These are phyloP conservation scores for Cladophialophora yegresii DNA, from an alignment of 2,329 filamentous ascomycete genomes.

Conservation along the genomic window DNA sequence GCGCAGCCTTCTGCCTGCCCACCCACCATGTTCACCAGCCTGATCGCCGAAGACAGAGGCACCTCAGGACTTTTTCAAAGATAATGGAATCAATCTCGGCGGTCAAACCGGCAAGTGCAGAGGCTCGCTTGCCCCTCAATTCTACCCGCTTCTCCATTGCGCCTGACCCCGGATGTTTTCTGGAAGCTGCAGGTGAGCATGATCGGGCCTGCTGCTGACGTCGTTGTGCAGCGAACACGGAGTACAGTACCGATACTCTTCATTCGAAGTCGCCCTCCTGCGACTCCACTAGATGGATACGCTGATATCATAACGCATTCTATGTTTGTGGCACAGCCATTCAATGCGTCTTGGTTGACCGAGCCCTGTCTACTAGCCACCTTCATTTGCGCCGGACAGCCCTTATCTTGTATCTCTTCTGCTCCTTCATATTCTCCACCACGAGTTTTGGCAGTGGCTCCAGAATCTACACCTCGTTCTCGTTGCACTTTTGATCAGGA, in stretches of 20 bases:
- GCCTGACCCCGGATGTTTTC: conserved; percentile 5
- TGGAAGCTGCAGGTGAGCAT: conserved; percentile 11
- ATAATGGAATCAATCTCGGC: neutral
- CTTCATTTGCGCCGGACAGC: neutral
- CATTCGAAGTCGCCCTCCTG: conserved; percentile 6
- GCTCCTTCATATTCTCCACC: neutral
- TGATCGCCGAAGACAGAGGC: neutral
- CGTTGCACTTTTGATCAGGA: neutral
- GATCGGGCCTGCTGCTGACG: conserved; percentile 4
- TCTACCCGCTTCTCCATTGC: neutral
- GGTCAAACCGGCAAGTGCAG: neutral
- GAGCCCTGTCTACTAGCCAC: neutral
- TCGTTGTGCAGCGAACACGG: conserved; percentile 15
- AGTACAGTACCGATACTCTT: conserved; percentile 1
- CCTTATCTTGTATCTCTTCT: conserved; percentile 12
- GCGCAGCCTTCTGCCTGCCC: neutral
- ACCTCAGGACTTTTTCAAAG: neutral
- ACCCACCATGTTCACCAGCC: neutral
- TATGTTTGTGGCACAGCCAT: neutral
- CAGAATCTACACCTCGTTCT: neutral
- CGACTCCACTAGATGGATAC: conserved; percentile 20
- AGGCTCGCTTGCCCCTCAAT: neutral
- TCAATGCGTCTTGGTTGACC: conserved; percentile 6
- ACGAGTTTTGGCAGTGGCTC: neutral
- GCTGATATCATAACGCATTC: conserved; percentile 26